Base-by-base conservation (phyloP, 2,329 filamentous ascomycete genomes). In the Pseudogymnoascus sp. region DNA sequence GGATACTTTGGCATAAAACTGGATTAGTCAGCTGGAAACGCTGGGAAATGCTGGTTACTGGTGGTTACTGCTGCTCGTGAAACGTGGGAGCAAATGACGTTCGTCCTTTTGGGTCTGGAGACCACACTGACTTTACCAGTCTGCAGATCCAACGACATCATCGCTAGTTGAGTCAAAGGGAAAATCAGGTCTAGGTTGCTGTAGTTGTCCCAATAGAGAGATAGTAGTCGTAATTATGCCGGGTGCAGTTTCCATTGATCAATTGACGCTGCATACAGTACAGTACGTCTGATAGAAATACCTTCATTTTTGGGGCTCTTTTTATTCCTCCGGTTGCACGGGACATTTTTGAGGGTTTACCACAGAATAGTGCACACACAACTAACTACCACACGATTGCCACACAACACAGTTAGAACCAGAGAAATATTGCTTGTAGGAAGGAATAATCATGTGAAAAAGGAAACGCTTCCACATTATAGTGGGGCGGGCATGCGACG, bases 1-100 rank as follows among this genome's bases (percentile, higher is more conserved):
- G 10, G 3, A 43, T 43, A 41, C 38, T 23, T 41, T 52, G 43
- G 43, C 43, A 52, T 52, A 52, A 49, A 29, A 52, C 6, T 19
- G 49, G 49, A 55, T 55, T 55, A 55, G 49, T 55, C 49, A 55
- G 49, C 49, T 12, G 1, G 49, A 33, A 12, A 6, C 33, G 49
- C 19, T 19, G 19, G 19, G 19, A 19, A 19, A 19, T 19, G 19
- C 19, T 19, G 19, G 19, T 19, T 19, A 19, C 19, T 19, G n/a
- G 33, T 33, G 23, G 3, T 14, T 5, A 2, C 23, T 26, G 23
- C 23, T 26, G 23, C 43, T 52, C 6, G 4, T 55, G 49, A 55
- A 55, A 55, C 49, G 49, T 55, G 49, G 49, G 49, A 55, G 49
- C 49, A 55, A 55, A 55, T 55, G 49, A 55, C 49, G 49, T 55